These are phyloP conservation scores for Cinchona pubescens DNA, from an alignment of 257 asterid species.

Conservation along the genomic window DNA sequence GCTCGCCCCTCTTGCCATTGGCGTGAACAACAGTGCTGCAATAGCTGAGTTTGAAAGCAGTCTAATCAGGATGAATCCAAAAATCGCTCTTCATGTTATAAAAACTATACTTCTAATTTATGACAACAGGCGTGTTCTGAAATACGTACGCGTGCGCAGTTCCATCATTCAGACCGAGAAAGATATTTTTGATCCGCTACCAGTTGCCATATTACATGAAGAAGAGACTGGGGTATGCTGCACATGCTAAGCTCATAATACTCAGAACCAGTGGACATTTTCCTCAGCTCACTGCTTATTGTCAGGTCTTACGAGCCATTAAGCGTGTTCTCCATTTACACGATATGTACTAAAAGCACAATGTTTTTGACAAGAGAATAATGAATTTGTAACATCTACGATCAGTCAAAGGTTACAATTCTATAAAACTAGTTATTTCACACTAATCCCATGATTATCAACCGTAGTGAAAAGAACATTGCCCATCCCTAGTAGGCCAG, in stretches of 20 bases:
- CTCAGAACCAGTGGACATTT: conserved; percentile 9
- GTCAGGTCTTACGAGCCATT: neutral
- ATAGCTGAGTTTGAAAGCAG: conserved; percentile 9
- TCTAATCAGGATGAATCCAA: neutral
- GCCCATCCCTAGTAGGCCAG: too few species aligned
- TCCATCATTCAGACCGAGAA: conserved; percentile 11
- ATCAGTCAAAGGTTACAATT: too few species aligned
- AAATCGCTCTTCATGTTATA: conserved; percentile 7
- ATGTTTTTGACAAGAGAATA: too few species aligned
- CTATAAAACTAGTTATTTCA: too few species aligned
- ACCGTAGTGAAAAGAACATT: too few species aligned
- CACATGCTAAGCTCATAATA: neutral
- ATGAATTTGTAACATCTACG: too few species aligned
- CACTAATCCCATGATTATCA: too few species aligned
- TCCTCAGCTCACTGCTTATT: conserved; percentile 12
- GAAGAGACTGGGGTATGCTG: neutral
- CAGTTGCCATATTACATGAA: conserved; percentile 9
- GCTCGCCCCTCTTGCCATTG: conserved; percentile 10
- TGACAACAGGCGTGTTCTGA: conserved; percentile 6
- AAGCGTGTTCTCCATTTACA: neutral
- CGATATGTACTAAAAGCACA: too few species aligned
- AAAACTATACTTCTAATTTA: conserved; percentile 4
- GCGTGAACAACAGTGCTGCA: neutral
- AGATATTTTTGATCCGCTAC: conserved; percentile 6
- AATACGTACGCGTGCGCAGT: neutral